These are phyloP conservation scores for Suillus subluteus DNA, from an alignment of 768 basidiomycete species.

Conservation along the genomic window DNA sequence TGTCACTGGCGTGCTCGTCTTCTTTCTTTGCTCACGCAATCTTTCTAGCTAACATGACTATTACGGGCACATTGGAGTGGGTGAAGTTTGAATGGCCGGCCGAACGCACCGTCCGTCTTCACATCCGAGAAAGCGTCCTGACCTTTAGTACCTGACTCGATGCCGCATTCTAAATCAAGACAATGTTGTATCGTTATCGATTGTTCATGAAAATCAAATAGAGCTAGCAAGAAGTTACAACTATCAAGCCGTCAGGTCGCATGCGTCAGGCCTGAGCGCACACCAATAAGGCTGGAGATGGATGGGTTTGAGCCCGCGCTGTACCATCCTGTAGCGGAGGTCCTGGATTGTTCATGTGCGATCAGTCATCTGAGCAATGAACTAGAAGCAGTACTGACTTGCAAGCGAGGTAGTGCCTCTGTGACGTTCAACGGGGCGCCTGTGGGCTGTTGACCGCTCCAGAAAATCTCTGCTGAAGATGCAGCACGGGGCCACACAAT, in stretches of 20 bases:
- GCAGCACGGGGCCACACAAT: slow-evolving; percentile 53
- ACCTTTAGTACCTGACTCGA: slow-evolving; percentile 75
- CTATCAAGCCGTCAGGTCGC: slow-evolving; percentile 38
- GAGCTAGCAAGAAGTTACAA: not conserved
- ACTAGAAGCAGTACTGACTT: slow-evolving; percentile 27
- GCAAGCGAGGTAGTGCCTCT: slow-evolving; percentile 53
- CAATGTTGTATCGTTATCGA: not conserved
- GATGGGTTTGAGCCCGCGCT: slow-evolving; percentile 50
- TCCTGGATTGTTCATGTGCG: slow-evolving; percentile 32
- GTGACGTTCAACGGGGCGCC: slow-evolving; percentile 37
- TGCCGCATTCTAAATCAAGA: not conserved
- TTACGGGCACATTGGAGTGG: slow-evolving; percentile 68
- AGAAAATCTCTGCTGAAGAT: slow-evolving; percentile 55
- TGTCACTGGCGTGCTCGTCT: slow-evolving; percentile 25
- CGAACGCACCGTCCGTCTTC: slow-evolving; percentile 81
- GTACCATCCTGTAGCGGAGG: slow-evolving; percentile 49
- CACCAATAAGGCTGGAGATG: slow-evolving; percentile 62
- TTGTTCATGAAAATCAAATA: slow-evolving; percentile 9
- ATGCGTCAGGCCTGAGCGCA: slow-evolving; percentile 50
- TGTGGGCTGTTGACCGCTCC: slow-evolving; percentile 46
- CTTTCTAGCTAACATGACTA: slow-evolving; percentile 52
- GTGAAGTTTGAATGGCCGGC: slow-evolving; percentile 85
- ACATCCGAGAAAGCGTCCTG: slow-evolving; percentile 78
- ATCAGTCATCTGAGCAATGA: not conserved
- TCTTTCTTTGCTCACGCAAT: not conserved